Percentiles rank a stretch among this genome's conserved stretches.
Evolutionary conservation across 169 alveolate species (phyloP).

Genomic region (Cryptosporidium ubiquitum): DNA sequence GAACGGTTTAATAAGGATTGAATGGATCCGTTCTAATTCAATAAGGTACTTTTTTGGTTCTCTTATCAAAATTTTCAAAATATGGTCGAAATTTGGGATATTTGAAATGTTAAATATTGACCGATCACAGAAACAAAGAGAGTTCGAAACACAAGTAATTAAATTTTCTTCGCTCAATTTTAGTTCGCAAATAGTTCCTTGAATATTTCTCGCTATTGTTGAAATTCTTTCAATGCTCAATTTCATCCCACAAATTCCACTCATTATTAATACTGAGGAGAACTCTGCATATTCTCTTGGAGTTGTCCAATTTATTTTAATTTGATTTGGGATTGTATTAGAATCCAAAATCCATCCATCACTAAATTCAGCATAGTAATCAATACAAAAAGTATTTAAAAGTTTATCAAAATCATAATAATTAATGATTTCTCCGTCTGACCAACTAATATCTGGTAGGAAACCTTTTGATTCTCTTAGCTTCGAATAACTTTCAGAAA

Average conservation of each 20-base stretch:
- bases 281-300: conserved; percentile 51
- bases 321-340: conserved; percentile 56
- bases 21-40: conserved; percentile 6
- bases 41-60: conserved; percentile 27
- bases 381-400: conserved; percentile 57
- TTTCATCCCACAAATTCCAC: conserved; percentile 56
- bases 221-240: conserved; percentile 20
- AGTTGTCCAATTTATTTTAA: conserved; percentile 63
- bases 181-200: conserved; percentile 39
- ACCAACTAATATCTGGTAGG: conserved; percentile 47
- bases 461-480: conserved; percentile 11
- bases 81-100: conserved; percentile 36
- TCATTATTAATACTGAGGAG: conserved; percentile 43
- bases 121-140: conserved; percentile 28
- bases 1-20: conserved; percentile 17
- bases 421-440: conserved; percentile 10
- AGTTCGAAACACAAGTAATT: conserved; percentile 30
- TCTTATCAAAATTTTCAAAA: neutral
- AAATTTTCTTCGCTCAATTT: conserved; percentile 32
- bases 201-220: conserved; percentile 31
- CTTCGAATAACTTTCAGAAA: neutral
- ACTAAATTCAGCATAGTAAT: conserved; percentile 43
- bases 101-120: conserved; percentile 50
- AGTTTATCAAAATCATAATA: conserved; percentile 35
- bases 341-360: conserved; percentile 61